phyloP scores from a whole-genome alignment of 306 rosid genomes.

The Vicia sativa region DNA sequence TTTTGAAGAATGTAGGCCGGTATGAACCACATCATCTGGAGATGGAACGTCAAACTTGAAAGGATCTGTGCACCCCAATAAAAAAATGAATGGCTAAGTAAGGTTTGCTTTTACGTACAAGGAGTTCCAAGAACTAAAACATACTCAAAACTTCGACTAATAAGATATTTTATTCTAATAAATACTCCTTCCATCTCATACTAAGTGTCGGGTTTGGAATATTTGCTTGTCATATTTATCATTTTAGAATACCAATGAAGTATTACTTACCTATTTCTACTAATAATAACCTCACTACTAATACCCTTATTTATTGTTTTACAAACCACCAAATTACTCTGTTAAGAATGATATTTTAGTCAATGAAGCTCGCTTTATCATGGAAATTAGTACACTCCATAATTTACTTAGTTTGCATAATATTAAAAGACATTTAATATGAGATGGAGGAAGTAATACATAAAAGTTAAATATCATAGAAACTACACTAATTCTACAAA shows the following conservation, averaged over 20 bases:
- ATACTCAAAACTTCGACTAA: conserved; percentile 7
- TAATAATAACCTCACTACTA: neutral
- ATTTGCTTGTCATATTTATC: conserved; percentile 5
- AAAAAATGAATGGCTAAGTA: conserved; percentile 25
- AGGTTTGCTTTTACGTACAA: conserved; percentile 41
- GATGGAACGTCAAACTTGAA: conserved; percentile 93
- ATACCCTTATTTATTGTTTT: conserved; percentile 1
- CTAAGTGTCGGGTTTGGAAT: neutral
- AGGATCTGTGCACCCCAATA: conserved; percentile 60
- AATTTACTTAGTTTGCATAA: neutral
- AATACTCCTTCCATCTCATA: conserved; percentile 2
- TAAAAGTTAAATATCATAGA: conserved; percentile 40
- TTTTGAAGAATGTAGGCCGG: conserved; percentile 75
- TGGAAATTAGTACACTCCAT: neutral
- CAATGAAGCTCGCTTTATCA: neutral
- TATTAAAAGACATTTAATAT: neutral
- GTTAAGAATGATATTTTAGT: neutral
- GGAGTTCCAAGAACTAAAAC: conserved; percentile 35
- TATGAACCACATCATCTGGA: conserved; percentile 82
- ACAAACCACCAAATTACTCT: neutral
- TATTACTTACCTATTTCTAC: neutral
- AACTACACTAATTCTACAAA: conserved; percentile 43
- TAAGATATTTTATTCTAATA: conserved; percentile 20
- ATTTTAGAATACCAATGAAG: conserved; percentile 1
- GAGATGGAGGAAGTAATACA: neutral